phyloP scores from a whole-genome alignment of 441 rosid genomes.

The Croton setiger region DNA sequence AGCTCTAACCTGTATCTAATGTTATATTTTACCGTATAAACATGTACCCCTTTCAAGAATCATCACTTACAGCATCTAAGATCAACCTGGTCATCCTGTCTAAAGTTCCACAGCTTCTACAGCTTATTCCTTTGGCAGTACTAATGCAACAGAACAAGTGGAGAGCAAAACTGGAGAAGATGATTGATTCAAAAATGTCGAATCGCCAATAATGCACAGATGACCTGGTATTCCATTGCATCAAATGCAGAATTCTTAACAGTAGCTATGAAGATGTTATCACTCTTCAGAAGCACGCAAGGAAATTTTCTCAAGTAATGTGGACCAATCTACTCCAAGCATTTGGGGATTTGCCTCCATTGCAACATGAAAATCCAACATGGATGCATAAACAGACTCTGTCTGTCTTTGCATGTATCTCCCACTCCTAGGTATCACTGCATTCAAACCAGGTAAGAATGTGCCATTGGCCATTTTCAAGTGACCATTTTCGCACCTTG shows the following conservation, averaged over 20 bases:
- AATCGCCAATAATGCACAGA: constrained; percentile 18
- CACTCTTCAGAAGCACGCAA: constrained; percentile 38
- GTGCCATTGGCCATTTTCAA: constrained; percentile 23
- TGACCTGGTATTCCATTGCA: constrained; percentile 13
- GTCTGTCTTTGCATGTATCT: constrained; percentile 22
- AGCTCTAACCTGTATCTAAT: constrained; percentile 23
- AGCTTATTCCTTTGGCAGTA: constrained; percentile 20
- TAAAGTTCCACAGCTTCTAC: constrained; percentile 21
- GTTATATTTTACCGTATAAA: constrained; percentile 27
- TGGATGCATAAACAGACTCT: constrained; percentile 33
- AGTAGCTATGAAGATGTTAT: constrained; percentile 15
- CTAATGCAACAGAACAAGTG: background rate
- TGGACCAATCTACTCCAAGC: constrained; percentile 75
- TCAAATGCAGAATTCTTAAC: constrained; percentile 10
- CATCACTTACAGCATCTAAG: constrained; percentile 11
- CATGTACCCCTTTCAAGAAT: constrained; percentile 18
- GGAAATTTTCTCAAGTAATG: constrained; percentile 63
- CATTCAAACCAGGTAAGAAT: constrained; percentile 16
- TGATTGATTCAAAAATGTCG: constrained; percentile 18
- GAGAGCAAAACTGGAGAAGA: constrained; percentile 25
- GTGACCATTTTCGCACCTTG: constrained; percentile 32
- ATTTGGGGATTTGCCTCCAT: constrained; percentile 68
- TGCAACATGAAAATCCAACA: constrained; percentile 58
- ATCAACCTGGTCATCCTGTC: constrained; percentile 13
- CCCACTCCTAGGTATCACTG: constrained; percentile 22